Evolutionary conservation across 495 filamentous ascomycete genomes (phyloP).

Genomic region (Cladorrhinum samala): DNA sequence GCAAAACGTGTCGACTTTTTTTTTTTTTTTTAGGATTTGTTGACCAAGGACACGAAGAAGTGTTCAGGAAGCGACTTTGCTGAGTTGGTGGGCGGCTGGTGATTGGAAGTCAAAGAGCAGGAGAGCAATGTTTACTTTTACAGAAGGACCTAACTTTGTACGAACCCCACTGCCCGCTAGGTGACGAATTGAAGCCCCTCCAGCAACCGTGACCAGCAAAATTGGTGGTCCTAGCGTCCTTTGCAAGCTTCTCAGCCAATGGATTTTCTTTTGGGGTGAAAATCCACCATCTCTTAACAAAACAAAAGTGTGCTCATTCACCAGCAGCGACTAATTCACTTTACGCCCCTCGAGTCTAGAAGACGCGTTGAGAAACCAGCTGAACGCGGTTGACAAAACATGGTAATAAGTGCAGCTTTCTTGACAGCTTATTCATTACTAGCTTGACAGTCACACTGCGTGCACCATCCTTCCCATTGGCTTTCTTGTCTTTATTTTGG

Average conservation of each 20-base stretch:
- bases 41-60: no score
- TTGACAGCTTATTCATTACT: no score
- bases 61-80: no score
- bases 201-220: conserved; percentile 14
- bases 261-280: background rate
- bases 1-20: conserved; percentile 10
- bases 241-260: conserved; percentile 9
- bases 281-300: background rate
- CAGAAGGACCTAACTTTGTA: conserved; percentile 12
- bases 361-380: background rate
- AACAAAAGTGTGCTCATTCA: conserved; percentile 12
- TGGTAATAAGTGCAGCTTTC: no score
- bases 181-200: conserved; percentile 18
- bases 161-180: conserved; percentile 12
- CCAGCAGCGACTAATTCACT: background rate
- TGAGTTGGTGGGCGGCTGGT: background rate
- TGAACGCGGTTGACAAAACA: no score
- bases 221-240: background rate
- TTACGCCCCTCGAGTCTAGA: background rate
- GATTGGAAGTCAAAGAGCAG: background rate
- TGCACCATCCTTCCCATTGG: background rate
- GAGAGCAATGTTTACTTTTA: conserved; percentile 15
- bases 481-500: background rate
- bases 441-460: no score
- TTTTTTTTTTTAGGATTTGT: no score